phyloP scores from a whole-genome alignment of 768 basidiomycete species.

The Mycena latifolia region DNA sequence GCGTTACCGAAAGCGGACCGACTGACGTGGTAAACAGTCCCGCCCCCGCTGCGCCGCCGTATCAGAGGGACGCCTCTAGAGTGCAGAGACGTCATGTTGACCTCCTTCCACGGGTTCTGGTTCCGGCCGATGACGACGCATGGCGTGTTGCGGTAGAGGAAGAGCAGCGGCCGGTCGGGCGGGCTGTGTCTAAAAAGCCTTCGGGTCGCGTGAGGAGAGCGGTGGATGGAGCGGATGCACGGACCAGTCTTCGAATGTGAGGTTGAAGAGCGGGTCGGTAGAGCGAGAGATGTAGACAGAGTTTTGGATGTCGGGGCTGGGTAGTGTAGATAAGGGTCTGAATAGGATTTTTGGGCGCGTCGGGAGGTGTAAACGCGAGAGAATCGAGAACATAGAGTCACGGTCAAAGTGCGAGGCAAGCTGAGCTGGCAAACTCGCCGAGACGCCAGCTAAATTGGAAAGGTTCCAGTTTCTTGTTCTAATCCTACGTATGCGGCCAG shows the following conservation, averaged over 20 bases:
- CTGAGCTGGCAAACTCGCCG: neutral
- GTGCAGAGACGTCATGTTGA: slow-evolving; percentile 76
- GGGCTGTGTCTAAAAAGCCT: slow-evolving; percentile 80
- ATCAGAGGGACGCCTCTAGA: slow-evolving; percentile 77
- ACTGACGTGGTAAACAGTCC: slow-evolving; percentile 95
- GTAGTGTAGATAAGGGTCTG: neutral
- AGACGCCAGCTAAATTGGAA: neutral
- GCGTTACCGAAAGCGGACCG: neutral
- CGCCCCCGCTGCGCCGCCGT: slow-evolving; percentile 91
- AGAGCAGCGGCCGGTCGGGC: slow-evolving; percentile 75
- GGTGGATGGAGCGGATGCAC: slow-evolving; percentile 35
- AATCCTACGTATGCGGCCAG: too few relatives aligned
- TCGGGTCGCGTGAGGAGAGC: slow-evolving; percentile 7
- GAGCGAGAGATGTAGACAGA: slow-evolving; percentile 82
- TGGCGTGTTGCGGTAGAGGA: slow-evolving; percentile 89
- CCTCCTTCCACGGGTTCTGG: slow-evolving; percentile 99
- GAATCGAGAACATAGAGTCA: neutral
- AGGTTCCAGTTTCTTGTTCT: too few relatives aligned
- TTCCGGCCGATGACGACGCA: slow-evolving; percentile 96
- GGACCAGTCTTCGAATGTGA: slow-evolving; percentile 92
- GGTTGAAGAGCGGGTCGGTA: slow-evolving; percentile 89
- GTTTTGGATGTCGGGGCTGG: slow-evolving; percentile 43
- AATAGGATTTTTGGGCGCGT: neutral
- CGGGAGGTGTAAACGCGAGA: neutral
- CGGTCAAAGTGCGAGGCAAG: neutral